phyloP scores from a whole-genome alignment of 345 rosid species.

The Bruguiera parviflora region DNA sequence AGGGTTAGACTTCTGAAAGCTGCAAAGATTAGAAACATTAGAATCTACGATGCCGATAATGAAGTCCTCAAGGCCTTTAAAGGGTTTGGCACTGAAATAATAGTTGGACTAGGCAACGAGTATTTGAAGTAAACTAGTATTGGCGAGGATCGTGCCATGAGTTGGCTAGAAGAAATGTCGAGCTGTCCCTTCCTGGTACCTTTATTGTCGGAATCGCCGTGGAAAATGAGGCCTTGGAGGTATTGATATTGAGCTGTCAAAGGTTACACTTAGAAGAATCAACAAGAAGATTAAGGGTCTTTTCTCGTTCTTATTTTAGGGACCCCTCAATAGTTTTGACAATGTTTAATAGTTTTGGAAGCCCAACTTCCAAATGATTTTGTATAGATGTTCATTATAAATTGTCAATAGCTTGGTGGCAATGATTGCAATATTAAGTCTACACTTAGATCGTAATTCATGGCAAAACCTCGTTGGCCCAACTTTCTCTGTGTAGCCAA shows the following conservation, averaged over 20 bases:
- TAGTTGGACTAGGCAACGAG: constrained; percentile 74
- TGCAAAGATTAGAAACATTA: constrained; percentile 64
- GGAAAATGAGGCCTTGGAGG: constrained; percentile 91
- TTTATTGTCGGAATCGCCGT: constrained; percentile 64
- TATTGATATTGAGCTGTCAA: constrained; percentile 50
- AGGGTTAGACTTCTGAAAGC: constrained; percentile 81
- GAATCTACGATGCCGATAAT: constrained; percentile 75
- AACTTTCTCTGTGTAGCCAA: not conserved
- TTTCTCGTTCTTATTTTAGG: not conserved
- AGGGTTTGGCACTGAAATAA: constrained; percentile 64
- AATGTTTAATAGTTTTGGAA: not conserved
- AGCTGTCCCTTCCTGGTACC: constrained; percentile 66
- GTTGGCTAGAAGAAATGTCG: constrained; percentile 77
- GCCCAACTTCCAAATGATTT: not conserved
- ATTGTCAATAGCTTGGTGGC: too few relatives aligned
- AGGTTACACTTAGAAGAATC: constrained; percentile 24
- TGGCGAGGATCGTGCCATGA: constrained; percentile 82
- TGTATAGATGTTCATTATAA: too few relatives aligned
- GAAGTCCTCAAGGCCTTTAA: constrained; percentile 65
- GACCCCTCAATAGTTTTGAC: not conserved
- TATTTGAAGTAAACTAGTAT: constrained; percentile 56
- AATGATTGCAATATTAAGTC: not conserved
- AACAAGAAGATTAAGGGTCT: not conserved
- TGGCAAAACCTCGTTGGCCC: too few relatives aligned
- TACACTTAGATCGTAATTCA: not conserved